Conservation (phyloP, 306 rosid species). For the Quercus mongolica region DNA sequence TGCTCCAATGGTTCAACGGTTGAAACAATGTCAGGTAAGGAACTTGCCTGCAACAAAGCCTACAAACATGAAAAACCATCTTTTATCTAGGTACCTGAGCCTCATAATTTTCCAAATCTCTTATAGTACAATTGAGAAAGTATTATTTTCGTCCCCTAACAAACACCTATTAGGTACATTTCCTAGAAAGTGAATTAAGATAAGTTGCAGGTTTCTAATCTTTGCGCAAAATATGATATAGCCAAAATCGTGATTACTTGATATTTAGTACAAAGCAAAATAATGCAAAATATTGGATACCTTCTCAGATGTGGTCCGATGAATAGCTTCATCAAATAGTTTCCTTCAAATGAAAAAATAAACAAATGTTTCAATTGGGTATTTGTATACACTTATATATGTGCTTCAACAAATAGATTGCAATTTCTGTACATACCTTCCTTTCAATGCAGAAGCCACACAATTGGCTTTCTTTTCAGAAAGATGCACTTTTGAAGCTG, state of each 20-base stretch:
- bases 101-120: background rate
- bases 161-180: background rate
- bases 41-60: constrained; percentile 27
- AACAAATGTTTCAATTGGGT: background rate
- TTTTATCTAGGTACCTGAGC: background rate
- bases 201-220: background rate
- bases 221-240: background rate
- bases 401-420: background rate
- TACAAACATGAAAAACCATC: background rate
- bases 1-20: constrained; percentile 15
- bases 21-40: background rate
- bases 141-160: background rate
- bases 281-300: constrained; percentile 29
- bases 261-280: background rate
- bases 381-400: background rate
- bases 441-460: constrained; percentile 33
- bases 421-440: constrained; percentile 49
- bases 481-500: constrained; percentile 28
- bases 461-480: constrained; percentile 45
- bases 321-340: constrained; percentile 52
- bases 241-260: background rate
- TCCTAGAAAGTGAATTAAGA: background rate
- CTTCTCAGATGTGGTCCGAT: constrained; percentile 49
- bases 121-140: background rate
- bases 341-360: constrained; percentile 47